phyloP scores from a whole-genome alignment of 2,329 filamentous ascomycete species.

The Paraphoma sp. region DNA sequence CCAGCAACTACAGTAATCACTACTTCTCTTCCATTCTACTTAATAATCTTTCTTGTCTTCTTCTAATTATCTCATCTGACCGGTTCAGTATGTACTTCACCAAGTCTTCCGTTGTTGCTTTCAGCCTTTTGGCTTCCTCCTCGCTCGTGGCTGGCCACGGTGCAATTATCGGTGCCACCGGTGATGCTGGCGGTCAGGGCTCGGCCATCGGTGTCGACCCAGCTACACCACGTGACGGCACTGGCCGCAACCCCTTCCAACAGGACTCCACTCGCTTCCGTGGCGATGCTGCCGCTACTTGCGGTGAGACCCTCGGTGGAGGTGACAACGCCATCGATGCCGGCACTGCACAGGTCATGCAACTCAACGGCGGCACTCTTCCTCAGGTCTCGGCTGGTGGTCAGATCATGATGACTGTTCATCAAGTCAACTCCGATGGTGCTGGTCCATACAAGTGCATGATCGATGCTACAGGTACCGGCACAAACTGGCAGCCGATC shows the following conservation, averaged over 20 bases:
- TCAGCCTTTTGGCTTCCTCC: slow-evolving; percentile 61
- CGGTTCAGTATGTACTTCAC: slow-evolving; percentile 54
- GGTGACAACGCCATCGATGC: slow-evolving; percentile 65
- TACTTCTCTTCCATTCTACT: slow-evolving; percentile 35
- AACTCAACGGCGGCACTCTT: slow-evolving; percentile 61
- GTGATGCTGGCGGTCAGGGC: slow-evolving; percentile 62
- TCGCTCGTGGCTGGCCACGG: slow-evolving; percentile 67
- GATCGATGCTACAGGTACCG: slow-evolving; percentile 68
- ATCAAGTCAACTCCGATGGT: slow-evolving; percentile 72
- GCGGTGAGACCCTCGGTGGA: slow-evolving; percentile 64
- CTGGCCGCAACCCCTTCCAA: slow-evolving; percentile 67
- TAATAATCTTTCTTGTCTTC: slow-evolving; percentile 30
- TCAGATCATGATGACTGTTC: slow-evolving; percentile 66
- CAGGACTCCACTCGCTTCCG: slow-evolving; percentile 69
- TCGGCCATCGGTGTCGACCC: slow-evolving; percentile 61
- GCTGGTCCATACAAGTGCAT: slow-evolving; percentile 71
- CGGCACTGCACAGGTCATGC: slow-evolving; percentile 65
- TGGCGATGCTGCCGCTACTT: slow-evolving; percentile 58
- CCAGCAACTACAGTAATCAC: slow-evolving; percentile 44
- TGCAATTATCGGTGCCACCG: slow-evolving; percentile 65
- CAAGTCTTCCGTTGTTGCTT: slow-evolving; percentile 46
- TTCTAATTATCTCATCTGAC: slow-evolving; percentile 38
- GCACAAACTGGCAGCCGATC: slow-evolving; percentile 59
- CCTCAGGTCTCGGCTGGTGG: slow-evolving; percentile 67
- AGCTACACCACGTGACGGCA: slow-evolving; percentile 67